Conservation (phyloP, 208 protist genomes). For the Wallacemonas collosoma region DNA sequence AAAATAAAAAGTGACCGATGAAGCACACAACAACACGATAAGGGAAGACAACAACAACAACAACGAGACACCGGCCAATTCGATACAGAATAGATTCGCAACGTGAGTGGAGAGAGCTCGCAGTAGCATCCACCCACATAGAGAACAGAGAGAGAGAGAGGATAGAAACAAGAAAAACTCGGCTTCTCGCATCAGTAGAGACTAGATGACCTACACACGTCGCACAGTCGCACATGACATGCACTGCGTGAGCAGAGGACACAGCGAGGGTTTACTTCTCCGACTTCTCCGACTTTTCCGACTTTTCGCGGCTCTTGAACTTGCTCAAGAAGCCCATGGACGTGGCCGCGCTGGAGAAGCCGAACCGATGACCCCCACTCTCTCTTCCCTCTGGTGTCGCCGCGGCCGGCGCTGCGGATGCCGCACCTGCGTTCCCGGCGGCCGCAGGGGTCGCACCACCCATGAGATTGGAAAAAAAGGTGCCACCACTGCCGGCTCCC, state of each 20-base stretch:
- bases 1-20: neutral
- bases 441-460: neutral
- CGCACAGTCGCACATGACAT: neutral
- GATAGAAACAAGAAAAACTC: too few relatives aligned
- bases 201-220: too few relatives aligned
- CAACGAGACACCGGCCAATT: neutral
- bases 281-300: neutral
- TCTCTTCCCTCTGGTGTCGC: conserved; percentile 12
- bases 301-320: conserved; percentile 60
- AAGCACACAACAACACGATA: neutral
- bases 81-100: too few relatives aligned
- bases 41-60: neutral
- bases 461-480: neutral
- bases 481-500: conserved; percentile 8
- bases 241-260: neutral
- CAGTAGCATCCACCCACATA: too few relatives aligned
- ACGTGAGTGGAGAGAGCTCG: too few relatives aligned
- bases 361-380: conserved; percentile 51
- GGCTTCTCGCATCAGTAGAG: too few relatives aligned
- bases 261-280: too few relatives aligned
- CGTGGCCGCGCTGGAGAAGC: conserved; percentile 63
- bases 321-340: conserved; percentile 74
- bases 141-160: too few relatives aligned
- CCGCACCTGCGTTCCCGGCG: neutral
- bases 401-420: conserved; percentile 6